Evolutionary conservation across 1,139 yeast genomes (phyloP), one percentile per base, ranked within the genome.

Genomic region (Pichia sp.): DNA sequence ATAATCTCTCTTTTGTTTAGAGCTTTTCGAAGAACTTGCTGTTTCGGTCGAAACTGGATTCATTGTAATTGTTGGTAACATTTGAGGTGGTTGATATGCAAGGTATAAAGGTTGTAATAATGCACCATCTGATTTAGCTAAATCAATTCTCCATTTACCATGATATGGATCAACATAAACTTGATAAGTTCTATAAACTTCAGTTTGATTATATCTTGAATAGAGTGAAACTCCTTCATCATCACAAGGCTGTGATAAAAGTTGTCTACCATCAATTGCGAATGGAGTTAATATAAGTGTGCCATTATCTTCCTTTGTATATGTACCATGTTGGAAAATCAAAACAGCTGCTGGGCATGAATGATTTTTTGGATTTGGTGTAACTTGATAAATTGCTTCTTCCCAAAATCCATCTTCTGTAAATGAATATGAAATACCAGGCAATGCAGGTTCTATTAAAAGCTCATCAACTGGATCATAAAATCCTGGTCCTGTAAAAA

Each of bases 401-500:
- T 93, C 99, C 69, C 78, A 93, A 70, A 73, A 81, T 1, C 98
- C 98, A 69, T 93, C 98, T 19, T 76, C 81, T 1, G 97, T 91
- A 73, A 93, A 93, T 6, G 97, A 89, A 70, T 85, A 89, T 7
- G 95, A 84, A 55, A 91, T 81, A 30, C 99, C 99, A 5, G 99
- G 97, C 51, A 93, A 77, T 28, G 91, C 93, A 3, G 99, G 99
- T 68, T 95, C 99, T 60, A 90, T 87, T 55, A 93, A 74, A 31
- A 91, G 79, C 69, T 93, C 99, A 66, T 90, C 96, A 28, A 90
- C 87, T 1, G 99, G 99, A 67, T 93, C 98, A 67, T 82, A 93
- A 65, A 93, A 93, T 5, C 93, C 96, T 0, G 99, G 96, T 0
- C 99, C 99, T 0, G 99, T 93, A 72, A 93, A 85, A 11, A 95